Evolutionary conservation across 2,329 filamentous ascomycete species (phyloP), one percentile per base, ranked within the genome.

Genomic region (Fusarium sp.): DNA sequence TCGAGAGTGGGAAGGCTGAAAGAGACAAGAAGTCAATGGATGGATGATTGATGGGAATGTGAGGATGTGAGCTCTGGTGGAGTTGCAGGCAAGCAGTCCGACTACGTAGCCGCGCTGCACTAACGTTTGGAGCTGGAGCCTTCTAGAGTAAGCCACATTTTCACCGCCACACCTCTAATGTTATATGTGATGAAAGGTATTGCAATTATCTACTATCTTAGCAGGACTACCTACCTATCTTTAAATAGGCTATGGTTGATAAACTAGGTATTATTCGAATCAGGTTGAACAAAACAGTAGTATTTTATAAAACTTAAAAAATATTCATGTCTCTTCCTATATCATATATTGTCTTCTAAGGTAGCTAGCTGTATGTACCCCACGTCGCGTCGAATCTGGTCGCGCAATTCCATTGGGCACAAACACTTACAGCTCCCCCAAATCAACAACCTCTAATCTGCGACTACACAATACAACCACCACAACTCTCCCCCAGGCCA

Each of bases 21-120:
- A 29, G 57, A 54, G 57, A 54, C 53, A 63, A 54, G 63, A 65
- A 46, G 41, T 63, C 47, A 42, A 63, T 63, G 33, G 43, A 49
- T 38, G 46, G 46, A n/a, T 18, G 33, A 16, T 59, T 64, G 60
- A 59, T 61, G 57, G 61, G 63, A 60, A n/a, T 66, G n/a, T n/a
- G 63, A 59, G 41, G 65, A 72, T 66, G 71, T 55, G 69, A 74
- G 71, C 68, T 75, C 58, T 69, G 72, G 72, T 71, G 69, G 73
- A 67, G 64, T 68, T 68, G 70, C 68, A 80, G 79, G 78, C 80
- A 81, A 80, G 77, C 79, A 80, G 66, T 70, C 72, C 70, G 78
- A 74, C 77, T 79, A 80, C 79, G 78, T 78, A 80, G 75, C 73
- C 66, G 68, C 63, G 56, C 57, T 63, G 54, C 47, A 56, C 28